Evolutionary conservation across 768 basidiomycete genomes (phyloP), one percentile per base, ranked within the genome.

Genomic region (Suillus subluteus): DNA sequence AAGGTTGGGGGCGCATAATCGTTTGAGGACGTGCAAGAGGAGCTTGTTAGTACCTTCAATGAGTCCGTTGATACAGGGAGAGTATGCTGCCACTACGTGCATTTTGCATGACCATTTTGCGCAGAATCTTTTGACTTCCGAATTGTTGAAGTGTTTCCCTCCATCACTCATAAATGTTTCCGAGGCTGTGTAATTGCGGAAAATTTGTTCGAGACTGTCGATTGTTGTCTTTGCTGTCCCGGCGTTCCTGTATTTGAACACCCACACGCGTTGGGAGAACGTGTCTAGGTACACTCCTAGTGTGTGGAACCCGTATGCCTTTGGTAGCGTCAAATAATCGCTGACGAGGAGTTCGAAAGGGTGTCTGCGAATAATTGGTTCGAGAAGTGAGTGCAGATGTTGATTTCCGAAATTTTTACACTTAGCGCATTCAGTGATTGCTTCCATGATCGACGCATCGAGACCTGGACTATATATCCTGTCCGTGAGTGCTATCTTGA

Each of bases 131-230:
- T 7, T 18, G 1, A 43, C 43, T 8, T 80, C 0, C 6, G 63
- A 9, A 44, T 67, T 68, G 13, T 71, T 50, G 65, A 78, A 77
- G 59, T 76, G 76, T 9, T 21, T 59, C 0, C 76, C 75, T 0
- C 74, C 67, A 62, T 78, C 76, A 1, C 71, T 50, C 72, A 72
- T 69, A 68, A 76, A 72, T 2, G 66, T 62, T 40, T 72, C 69
- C 6, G 68, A 65, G 1, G 58, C 48, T 0, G 58, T 13, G 62
- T 62, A 73, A 3, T 54, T 40, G 0, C 65, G 48, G 54, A 40
- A 72, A 3, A 78, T 74, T 26, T 63, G 23, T 1, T 5, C 15
- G 4, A 76, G 63, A 1, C 48, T 52, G 16, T 67, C 46, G 0
- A 68, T 44, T 0, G 75, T 76, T 1, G 67, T 61, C 26, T 67